Evolutionary conservation across 257 asterid species (phyloP).

Genomic region (Pogostemon cablin): DNA sequence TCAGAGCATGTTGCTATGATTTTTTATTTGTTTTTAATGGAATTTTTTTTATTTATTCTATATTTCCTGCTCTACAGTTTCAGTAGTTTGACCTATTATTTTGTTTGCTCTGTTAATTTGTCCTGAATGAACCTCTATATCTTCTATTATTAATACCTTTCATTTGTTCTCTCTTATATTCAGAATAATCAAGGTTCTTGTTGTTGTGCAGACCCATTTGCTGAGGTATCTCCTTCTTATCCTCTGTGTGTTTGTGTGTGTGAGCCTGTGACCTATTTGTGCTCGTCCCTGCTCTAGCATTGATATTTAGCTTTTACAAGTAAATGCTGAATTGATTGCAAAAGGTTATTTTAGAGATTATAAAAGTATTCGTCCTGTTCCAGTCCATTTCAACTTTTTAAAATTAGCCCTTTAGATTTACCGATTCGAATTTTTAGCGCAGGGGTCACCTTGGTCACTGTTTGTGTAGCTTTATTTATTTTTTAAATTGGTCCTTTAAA

Average conservation of each 20-base stretch:
- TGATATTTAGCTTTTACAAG: not conserved
- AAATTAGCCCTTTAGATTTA: no score
- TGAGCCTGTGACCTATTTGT: not conserved
- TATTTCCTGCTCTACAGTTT: not conserved
- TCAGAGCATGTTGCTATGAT: not conserved
- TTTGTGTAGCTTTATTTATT: no score
- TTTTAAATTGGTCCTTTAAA: no score
- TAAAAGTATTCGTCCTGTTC: no score
- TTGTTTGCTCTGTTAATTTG: conserved; percentile 10
- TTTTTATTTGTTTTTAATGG: not conserved
- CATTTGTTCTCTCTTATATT: conserved; percentile 29
- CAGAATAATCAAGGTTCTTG: conserved; percentile 68
- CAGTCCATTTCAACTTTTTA: no score
- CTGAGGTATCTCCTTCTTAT: conserved; percentile 51
- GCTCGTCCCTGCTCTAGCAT: not conserved
- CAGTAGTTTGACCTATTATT: not conserved
- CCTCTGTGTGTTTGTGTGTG: not conserved
- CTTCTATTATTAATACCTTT: conserved; percentile 24
- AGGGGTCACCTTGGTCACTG: not conserved
- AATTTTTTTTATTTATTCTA: not conserved
- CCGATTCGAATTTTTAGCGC: no score
- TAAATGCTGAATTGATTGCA: conserved; percentile 9
- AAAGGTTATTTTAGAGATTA: not conserved
- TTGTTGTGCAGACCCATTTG: conserved; percentile 79
- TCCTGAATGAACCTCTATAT: conserved; percentile 19